A percentile compares a stretch with the other conserved stretches of the same genome.
phyloP scores from a whole-genome alignment of 768 basidiomycete genomes.

The Psilocybe sp. region DNA sequence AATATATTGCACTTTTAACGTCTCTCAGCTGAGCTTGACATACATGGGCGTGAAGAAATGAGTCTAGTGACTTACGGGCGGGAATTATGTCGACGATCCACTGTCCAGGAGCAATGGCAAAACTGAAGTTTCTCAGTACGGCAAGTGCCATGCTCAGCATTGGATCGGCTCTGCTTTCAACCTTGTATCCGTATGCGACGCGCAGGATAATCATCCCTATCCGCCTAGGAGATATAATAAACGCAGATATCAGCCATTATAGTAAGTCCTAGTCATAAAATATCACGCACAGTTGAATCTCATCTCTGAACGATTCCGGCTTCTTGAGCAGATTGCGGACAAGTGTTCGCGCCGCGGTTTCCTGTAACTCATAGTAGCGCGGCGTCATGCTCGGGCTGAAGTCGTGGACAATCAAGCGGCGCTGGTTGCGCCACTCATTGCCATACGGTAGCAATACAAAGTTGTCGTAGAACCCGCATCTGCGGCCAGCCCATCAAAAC shows the following conservation, averaged over 20 bases:
- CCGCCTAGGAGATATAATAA: constrained; percentile 23
- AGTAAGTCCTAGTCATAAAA: not conserved
- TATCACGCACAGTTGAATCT: constrained; percentile 24
- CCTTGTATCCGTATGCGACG: constrained; percentile 55
- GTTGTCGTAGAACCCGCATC: constrained; percentile 34
- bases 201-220: constrained; percentile 52
- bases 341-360: constrained; percentile 16
- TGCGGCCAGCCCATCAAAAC: too few relatives aligned
- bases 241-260: not conserved
- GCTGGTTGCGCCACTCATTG: constrained; percentile 34
- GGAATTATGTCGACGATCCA: constrained; percentile 39
- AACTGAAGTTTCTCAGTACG: constrained; percentile 48
- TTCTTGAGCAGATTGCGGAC: constrained; percentile 19
- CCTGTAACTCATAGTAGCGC: constrained; percentile 15
- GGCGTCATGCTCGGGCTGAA: constrained; percentile 14
- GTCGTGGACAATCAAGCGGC: constrained; percentile 23
- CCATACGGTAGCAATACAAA: constrained; percentile 40
- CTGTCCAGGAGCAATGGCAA: constrained; percentile 35
- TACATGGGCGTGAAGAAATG: too few relatives aligned
- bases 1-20: constrained; percentile 38
- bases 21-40: too few relatives aligned
- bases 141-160: constrained; percentile 45
- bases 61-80: constrained; percentile 18
- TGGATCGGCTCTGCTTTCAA: constrained; percentile 46
- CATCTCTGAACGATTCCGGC: constrained; percentile 23